These are phyloP conservation scores for Geoglossum cookeanum DNA, from an alignment of 2,329 filamentous ascomycete genomes.

Conservation along the genomic window DNA sequence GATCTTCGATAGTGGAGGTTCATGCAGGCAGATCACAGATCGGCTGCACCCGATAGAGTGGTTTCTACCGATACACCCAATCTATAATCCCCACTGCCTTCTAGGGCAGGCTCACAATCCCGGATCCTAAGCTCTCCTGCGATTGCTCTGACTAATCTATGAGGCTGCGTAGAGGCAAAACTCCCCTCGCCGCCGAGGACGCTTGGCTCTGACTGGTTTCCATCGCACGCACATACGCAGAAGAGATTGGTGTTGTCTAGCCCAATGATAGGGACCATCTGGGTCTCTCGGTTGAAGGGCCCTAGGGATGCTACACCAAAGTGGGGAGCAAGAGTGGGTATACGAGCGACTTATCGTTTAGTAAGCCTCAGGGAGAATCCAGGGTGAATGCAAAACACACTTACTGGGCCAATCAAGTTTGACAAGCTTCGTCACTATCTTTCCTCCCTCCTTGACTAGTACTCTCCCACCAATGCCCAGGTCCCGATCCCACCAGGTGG, in stretches of 20 bases:
- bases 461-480: constrained; percentile 80
- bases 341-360: constrained; percentile 44
- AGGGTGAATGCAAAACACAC: constrained; percentile 8
- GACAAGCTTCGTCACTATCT: constrained; percentile 64
- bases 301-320: constrained; percentile 55
- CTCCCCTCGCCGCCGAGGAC: constrained; percentile 43
- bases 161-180: constrained; percentile 70
- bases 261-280: constrained; percentile 86
- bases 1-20: not conserved
- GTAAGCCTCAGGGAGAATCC: not conserved
- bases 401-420: constrained; percentile 76
- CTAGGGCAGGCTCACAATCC: constrained; percentile 26
- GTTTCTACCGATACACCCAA: not conserved
- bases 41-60: not conserved
- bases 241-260: constrained; percentile 50
- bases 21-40: not conserved
- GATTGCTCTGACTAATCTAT: constrained; percentile 68
- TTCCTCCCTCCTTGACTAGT: constrained; percentile 62
- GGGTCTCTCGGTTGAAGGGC: constrained; percentile 69
- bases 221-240: constrained; percentile 7
- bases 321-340: constrained; percentile 83
- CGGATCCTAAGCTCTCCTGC: constrained; percentile 55
- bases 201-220: constrained; percentile 14
- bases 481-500: constrained; percentile 95
- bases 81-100: not conserved